Base-by-base conservation (phyloP, 169 alveolate species). In the Plasmodium relictum region DNA sequence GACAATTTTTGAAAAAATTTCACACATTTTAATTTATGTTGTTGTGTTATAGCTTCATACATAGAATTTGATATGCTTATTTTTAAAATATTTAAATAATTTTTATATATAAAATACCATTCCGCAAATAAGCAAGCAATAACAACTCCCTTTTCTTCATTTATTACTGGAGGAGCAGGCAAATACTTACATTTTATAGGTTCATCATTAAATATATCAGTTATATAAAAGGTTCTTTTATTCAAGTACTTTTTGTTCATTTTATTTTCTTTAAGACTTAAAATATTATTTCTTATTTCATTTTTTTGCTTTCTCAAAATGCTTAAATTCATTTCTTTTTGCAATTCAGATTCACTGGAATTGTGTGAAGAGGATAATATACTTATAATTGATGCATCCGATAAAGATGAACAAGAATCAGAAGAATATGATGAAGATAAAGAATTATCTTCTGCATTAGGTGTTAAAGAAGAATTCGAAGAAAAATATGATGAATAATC, bases 41-140 rank as follows among this genome's bases (percentile, higher is more conserved):
- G 91, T 18, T 83, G 85, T 48, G 66, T 83, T 24, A 83, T 26
- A 44, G 52, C 45, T 10, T 68, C 85, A 6, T 52, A 73, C 73
- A 68, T 83, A 59, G 20, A 61, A 48, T 42, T 66, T 12, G 85
- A 69, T 68, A 69, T 56, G 16, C 71, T 68, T 45, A 68, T 48
- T 62, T 68, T 83, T 44, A 42, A 68, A 68, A 83, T 44, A 20
- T 83, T 83, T 68, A 68, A 66, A 58, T 83, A 83, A 68, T 83
- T 83, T 59, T 83, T 83, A 83, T 83, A 83, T 31, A 83, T 68
- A 66, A 68, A 24, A 71, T 68, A 68, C 91, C 91, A 83, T 22
- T 83, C 91, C 9, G 91, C 91, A 68, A 83, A 83, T 39, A 83
- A 50, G 20, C 63, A 83, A 0, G 91, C 91, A 54, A 83, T 83